These are phyloP conservation scores for Tremella yokohamensis DNA, from an alignment of 768 basidiomycete species.

Conservation along the genomic window DNA sequence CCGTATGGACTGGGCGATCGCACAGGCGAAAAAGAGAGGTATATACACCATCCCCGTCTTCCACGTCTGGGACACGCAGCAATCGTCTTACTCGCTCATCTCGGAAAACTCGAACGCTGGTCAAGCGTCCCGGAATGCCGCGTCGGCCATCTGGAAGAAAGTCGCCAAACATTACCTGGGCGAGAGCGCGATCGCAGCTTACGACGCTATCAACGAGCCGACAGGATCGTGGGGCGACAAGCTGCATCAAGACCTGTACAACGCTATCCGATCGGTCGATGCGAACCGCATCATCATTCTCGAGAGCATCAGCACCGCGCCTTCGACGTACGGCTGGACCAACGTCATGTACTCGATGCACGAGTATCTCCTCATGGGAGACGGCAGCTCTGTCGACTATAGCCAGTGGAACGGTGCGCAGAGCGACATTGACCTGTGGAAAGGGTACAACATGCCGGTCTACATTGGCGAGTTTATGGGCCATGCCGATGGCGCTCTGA, in stretches of 20 bases:
- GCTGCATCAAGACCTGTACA: constrained; percentile 41
- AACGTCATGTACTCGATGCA: constrained; percentile 46
- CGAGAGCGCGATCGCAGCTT: constrained; percentile 38
- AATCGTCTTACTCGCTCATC: constrained; percentile 35
- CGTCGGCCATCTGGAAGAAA: constrained; percentile 39
- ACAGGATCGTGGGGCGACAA: constrained; percentile 35
- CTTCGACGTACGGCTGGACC: constrained; percentile 37
- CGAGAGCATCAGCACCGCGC: constrained; percentile 38
- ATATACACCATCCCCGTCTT: constrained; percentile 41
- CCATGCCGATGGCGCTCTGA: constrained; percentile 23
- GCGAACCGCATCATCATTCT: constrained; percentile 39
- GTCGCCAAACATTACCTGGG: constrained; percentile 35
- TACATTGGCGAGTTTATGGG: constrained; percentile 46
- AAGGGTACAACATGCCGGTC: constrained; percentile 26
- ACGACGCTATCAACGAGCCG: constrained; percentile 44
- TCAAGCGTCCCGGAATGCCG: constrained; percentile 20
- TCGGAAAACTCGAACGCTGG: constrained; percentile 33
- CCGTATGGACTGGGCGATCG: constrained; percentile 40
- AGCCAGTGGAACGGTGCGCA: constrained; percentile 9
- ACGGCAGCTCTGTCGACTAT: constrained; percentile 27
- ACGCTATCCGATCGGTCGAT: constrained; percentile 37
- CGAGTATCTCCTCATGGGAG: constrained; percentile 44
- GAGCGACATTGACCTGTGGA: constrained; percentile 26
- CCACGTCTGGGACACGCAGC: constrained; percentile 45
- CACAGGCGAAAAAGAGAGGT: constrained; percentile 33